phyloP scores from a whole-genome alignment of 192 early-diverging fungal species.

The Podila horticola region DNA sequence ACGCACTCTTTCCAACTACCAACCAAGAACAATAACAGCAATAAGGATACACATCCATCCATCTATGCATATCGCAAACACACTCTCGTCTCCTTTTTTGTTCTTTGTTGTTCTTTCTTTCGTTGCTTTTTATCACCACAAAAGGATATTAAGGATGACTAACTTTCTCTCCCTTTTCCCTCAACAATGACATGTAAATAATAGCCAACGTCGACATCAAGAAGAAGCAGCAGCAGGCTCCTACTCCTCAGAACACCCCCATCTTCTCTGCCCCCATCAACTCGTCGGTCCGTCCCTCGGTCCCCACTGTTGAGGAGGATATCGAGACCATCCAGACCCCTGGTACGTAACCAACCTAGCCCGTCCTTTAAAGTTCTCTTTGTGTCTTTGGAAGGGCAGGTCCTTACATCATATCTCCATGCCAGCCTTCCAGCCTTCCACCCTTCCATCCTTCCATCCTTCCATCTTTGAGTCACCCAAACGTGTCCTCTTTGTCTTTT shows the following conservation, averaged over 20 bases:
- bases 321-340: slow-evolving; percentile 56
- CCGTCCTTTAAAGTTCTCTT: not conserved
- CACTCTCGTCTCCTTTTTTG: not conserved
- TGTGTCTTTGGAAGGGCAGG: not conserved
- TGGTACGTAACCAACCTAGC: slow-evolving; percentile 13
- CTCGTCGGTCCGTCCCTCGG: slow-evolving; percentile 56
- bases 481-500: no score
- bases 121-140: not conserved
- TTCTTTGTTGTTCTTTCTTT: not conserved
- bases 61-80: no score
- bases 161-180: not conserved
- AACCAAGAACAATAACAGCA: no score
- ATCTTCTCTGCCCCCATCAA: slow-evolving; percentile 65
- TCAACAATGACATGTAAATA: not conserved
- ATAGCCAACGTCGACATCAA: slow-evolving; percentile 62
- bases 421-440: no score
- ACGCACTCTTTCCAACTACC: no score
- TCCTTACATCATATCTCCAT: no score
- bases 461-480: no score
- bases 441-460: no score
- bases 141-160: not conserved
- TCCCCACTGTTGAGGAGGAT: slow-evolving; percentile 61
- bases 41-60: no score
- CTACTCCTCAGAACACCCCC: slow-evolving; percentile 68
- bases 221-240: slow-evolving; percentile 63